A percentile compares a stretch with the other conserved stretches of the same genome.
phyloP scores from a whole-genome alignment of 495 filamentous ascomycete genomes.

The Lasiosphaeris hirsuta region DNA sequence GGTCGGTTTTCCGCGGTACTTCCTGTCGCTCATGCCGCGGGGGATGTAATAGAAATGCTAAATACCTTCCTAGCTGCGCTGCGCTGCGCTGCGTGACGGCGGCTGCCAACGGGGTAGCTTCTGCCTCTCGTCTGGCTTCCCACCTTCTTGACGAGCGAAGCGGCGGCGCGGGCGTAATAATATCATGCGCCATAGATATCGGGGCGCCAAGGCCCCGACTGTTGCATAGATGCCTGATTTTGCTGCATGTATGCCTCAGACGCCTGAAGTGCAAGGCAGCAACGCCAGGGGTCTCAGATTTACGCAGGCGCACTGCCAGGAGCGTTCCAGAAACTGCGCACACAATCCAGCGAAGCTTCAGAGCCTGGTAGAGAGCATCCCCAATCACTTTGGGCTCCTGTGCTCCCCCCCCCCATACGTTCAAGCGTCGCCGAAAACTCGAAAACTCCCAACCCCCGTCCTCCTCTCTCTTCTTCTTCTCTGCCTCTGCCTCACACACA shows the following conservation, averaged over 20 bases:
- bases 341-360: constrained; percentile 16
- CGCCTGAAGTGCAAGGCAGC: constrained; percentile 26
- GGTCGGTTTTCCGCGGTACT: no score
- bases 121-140: no score
- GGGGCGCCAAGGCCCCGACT: constrained; percentile 29
- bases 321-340: constrained; percentile 35
- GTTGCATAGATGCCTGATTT: constrained; percentile 23
- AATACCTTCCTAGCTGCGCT: no score
- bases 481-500: constrained; percentile 22
- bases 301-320: constrained; percentile 23
- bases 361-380: constrained; percentile 26
- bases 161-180: constrained; percentile 6
- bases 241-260: constrained; percentile 28
- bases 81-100: no score
- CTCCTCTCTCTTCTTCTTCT: constrained; percentile 25
- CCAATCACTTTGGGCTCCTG: constrained; percentile 33
- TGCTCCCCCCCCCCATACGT: constrained; percentile 32
- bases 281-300: constrained; percentile 23
- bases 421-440: constrained; percentile 39
- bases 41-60: no score
- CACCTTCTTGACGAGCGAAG: background rate
- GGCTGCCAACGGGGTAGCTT: no score
- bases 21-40: no score
- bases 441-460: constrained; percentile 36
- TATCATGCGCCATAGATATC: constrained; percentile 17